Evolutionary conservation across 345 rosid genomes (phyloP).

Genomic region (Lepidium didymum): DNA sequence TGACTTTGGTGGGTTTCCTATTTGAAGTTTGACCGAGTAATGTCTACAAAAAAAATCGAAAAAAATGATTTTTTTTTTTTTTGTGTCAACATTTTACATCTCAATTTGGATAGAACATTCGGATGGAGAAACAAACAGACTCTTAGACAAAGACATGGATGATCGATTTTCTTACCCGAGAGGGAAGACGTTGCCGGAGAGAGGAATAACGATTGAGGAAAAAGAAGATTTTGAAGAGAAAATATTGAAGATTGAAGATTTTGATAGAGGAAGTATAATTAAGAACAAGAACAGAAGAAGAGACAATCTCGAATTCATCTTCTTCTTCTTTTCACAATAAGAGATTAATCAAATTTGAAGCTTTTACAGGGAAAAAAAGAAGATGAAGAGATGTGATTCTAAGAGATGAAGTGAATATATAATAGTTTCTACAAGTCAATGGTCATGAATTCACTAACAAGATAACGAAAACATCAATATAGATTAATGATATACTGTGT

Average conservation of each 20-base stretch:
- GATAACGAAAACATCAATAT: neutral
- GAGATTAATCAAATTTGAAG: neutral
- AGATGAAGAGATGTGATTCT: neutral
- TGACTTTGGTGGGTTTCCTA: slow-evolving; percentile 65
- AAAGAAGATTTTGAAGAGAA: slow-evolving; percentile 1
- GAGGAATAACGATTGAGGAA: slow-evolving; percentile 49
- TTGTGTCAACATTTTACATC: neutral
- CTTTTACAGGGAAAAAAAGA: neutral
- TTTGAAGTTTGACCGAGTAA: slow-evolving; percentile 47
- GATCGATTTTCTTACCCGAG: slow-evolving; percentile 45
- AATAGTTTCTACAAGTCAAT: neutral
- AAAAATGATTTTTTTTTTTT: neutral
- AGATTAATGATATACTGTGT: neutral
- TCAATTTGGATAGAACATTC: no score
- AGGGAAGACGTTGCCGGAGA: slow-evolving; percentile 77
- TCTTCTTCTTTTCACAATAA: neutral
- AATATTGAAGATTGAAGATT: neutral
- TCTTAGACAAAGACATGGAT: neutral
- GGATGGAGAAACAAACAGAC: no score
- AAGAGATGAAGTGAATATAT: neutral
- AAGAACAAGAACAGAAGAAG: slow-evolving; percentile 3
- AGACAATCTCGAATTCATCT: neutral
- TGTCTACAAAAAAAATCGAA: slow-evolving; percentile 33
- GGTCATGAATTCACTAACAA: neutral
- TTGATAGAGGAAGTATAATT: neutral